Evolutionary conservation across 2,329 filamentous ascomycete genomes (phyloP).

Genomic region (Dichotomopilus funicola): DNA sequence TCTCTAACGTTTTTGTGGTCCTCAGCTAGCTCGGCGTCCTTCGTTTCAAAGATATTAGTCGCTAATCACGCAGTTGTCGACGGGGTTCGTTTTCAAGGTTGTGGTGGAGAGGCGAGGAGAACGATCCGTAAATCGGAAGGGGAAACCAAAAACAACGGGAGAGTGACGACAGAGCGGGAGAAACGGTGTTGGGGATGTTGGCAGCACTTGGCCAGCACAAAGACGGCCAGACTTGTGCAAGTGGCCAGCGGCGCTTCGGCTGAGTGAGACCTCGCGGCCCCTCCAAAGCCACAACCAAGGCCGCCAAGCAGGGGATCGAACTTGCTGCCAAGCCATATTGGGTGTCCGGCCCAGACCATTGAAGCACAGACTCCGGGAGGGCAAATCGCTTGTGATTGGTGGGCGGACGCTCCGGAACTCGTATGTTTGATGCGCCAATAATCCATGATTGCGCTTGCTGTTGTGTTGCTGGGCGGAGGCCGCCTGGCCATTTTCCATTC

Average conservation of each 20-base stretch:
- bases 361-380: background rate
- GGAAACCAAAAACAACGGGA: background rate
- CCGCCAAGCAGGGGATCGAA: constrained; percentile 2
- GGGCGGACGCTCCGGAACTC: background rate
- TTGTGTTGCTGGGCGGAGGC: background rate
- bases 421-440: constrained; percentile 6
- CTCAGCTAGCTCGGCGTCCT: background rate
- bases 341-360: background rate
- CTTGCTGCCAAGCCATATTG: constrained; percentile 7
- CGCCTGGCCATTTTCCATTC: background rate
- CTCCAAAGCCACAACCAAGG: background rate
- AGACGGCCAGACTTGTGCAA: background rate
- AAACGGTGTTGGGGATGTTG: background rate
- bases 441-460: background rate
- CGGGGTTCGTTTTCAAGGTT: background rate
- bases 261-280: constrained; percentile 1
- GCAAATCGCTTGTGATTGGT: background rate
- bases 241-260: background rate
- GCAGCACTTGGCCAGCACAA: background rate
- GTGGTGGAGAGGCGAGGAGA: background rate
- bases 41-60: background rate
- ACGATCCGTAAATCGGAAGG: background rate
- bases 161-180: background rate
- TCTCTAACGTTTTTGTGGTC: background rate
- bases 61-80: background rate